phyloP scores from a whole-genome alignment of 441 rosid genomes.

The Jatropha multifida region DNA sequence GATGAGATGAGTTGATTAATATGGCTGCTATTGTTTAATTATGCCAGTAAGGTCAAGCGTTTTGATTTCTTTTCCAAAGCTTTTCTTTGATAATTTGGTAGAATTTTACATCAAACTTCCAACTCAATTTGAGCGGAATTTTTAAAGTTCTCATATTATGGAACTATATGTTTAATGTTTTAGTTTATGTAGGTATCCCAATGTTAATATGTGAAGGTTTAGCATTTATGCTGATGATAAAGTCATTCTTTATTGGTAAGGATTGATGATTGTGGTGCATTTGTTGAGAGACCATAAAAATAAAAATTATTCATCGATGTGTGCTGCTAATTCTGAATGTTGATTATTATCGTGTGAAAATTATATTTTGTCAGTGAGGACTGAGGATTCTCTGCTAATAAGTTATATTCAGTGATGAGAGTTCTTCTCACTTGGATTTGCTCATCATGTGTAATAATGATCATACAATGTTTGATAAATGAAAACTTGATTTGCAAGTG shows the following conservation, averaged over 20 bases:
- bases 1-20: neutral
- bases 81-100: neutral
- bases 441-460: neutral
- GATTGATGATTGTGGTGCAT: neutral
- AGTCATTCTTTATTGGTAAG: neutral
- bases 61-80: neutral
- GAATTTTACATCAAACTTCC: neutral
- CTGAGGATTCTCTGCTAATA: neutral
- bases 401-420: too few relatives aligned
- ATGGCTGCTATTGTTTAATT: neutral
- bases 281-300: neutral
- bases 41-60: neutral
- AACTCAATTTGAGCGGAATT: neutral
- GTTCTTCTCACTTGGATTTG: neutral
- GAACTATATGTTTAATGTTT: neutral
- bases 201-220: neutral
- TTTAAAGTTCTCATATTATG: neutral
- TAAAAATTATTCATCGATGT: neutral
- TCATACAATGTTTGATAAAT: neutral
- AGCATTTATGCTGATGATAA: neutral
- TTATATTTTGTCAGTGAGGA: neutral
- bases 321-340: neutral
- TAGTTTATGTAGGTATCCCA: neutral
- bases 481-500: neutral
- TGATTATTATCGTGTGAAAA: neutral